Evolutionary conservation across 2,329 filamentous ascomycete genomes (phyloP).

Genomic region (Ceratocystis colombiana): DNA sequence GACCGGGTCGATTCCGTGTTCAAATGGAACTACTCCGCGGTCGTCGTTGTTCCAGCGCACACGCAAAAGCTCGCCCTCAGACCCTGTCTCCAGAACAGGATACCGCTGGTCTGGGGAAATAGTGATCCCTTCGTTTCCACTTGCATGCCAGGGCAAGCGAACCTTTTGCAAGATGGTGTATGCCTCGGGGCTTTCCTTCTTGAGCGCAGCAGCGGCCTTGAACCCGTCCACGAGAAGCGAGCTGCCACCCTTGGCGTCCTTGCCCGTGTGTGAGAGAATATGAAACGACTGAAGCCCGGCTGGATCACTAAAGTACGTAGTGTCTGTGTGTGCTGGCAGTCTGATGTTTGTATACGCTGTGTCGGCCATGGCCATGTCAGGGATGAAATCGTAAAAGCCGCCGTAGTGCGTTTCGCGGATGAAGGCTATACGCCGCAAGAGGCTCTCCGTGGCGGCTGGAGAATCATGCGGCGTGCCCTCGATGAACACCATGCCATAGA

Average conservation of each 20-base stretch:
- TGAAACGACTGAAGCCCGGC: constrained; percentile 89
- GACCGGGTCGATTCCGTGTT: constrained; percentile 38
- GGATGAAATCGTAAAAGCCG: constrained; percentile 69
- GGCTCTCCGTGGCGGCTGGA: constrained; percentile 59
- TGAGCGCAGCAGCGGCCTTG: constrained; percentile 53
- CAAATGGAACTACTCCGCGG: constrained; percentile 57
- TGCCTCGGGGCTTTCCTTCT: constrained; percentile 42
- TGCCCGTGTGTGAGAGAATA: constrained; percentile 54
- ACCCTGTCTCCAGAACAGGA: constrained; percentile 54
- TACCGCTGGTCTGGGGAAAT: constrained; percentile 62
- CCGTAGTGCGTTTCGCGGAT: constrained; percentile 89
- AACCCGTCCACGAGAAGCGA: constrained; percentile 84
- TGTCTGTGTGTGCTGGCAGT: constrained; percentile 83
- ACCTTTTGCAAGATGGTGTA: constrained; percentile 49
- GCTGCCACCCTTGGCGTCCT: constrained; percentile 51
- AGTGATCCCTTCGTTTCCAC: constrained; percentile 72
- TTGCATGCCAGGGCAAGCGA: constrained; percentile 69
- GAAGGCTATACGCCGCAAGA: constrained; percentile 73
- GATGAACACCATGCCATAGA: constrained; percentile 69
- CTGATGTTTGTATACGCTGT: constrained; percentile 83
- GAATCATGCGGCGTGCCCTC: constrained; percentile 53
- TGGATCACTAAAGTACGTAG: constrained; percentile 89
- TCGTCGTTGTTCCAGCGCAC: constrained; percentile 94
- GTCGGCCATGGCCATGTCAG: constrained; percentile 77
- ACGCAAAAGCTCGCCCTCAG: constrained; percentile 38